A percentile compares a stretch with the other conserved stretches of the same genome.
These are phyloP conservation scores for Aspergillus ellipticus DNA, from an alignment of 495 filamentous ascomycete genomes.

Conservation along the genomic window DNA sequence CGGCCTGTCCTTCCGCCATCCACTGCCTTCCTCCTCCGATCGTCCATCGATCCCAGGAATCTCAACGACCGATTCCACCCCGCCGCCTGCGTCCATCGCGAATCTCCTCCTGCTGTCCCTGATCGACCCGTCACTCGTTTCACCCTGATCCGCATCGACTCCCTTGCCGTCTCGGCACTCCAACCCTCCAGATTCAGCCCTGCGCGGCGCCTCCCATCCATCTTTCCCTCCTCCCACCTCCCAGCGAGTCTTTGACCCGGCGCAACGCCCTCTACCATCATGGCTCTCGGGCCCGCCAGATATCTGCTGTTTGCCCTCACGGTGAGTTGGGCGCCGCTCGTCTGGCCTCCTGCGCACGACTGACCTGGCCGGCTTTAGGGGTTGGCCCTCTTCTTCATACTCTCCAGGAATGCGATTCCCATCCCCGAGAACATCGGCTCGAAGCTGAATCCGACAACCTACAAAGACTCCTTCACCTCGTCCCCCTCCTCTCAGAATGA, in stretches of 20 bases:
- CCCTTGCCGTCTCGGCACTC: slow-evolving; percentile 4
- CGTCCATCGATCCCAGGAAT: not conserved
- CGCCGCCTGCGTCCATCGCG: not conserved
- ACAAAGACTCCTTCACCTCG: slow-evolving; percentile 19
- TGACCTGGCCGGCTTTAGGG: slow-evolving; percentile 49
- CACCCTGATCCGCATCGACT: not conserved
- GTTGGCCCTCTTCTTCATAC: slow-evolving; percentile 71
- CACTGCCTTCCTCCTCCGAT: not conserved
- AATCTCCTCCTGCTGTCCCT: not conserved
- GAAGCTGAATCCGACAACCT: slow-evolving; percentile 17
- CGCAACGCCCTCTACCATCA: slow-evolving; percentile 31
- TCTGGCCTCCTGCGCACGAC: not conserved
- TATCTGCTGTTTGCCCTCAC: slow-evolving; percentile 86
- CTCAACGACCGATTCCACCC: not conserved
- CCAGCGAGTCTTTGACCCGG: slow-evolving; percentile 3
- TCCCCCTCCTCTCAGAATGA: slow-evolving; percentile 3
- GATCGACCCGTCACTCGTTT: not conserved
- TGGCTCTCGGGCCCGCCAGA: slow-evolving; percentile 73
- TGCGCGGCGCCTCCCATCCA: not conserved
- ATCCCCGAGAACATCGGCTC: slow-evolving; percentile 31
- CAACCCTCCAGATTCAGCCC: slow-evolving; percentile 3
- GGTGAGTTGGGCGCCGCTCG: slow-evolving; percentile 49
- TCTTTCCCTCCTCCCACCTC: not conserved
- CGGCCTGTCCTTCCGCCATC: too few relatives aligned
- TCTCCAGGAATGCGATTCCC: slow-evolving; percentile 65